Evolutionary conservation across 2,329 filamentous ascomycete species (phyloP).

Genomic region (Fusarium tjaetaba): DNA sequence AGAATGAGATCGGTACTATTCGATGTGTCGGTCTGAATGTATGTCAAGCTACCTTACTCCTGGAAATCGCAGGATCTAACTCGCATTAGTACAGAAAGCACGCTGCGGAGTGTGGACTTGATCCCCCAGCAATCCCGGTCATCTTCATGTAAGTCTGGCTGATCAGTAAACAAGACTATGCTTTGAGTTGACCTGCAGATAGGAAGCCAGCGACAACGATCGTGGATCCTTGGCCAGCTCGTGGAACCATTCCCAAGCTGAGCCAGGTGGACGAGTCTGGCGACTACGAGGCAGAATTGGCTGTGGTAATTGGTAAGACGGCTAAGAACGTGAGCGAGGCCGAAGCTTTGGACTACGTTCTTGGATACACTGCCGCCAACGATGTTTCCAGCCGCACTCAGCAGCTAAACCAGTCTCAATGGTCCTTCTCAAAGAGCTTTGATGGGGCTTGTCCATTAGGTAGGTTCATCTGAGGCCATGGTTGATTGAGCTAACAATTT

Average conservation of each 20-base stretch:
- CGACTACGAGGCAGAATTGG: constrained; percentile 70
- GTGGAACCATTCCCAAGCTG: constrained; percentile 62
- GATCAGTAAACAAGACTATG: background rate
- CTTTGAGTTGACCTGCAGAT: background rate
- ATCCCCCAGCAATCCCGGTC: constrained; percentile 63
- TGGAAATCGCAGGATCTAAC: background rate
- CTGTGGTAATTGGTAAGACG: constrained; percentile 62
- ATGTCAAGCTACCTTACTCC: constrained; percentile 21
- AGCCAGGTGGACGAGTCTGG: constrained; percentile 61
- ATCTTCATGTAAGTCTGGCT: constrained; percentile 59
- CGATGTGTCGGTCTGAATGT: constrained; percentile 68
- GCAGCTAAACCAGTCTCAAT: constrained; percentile 43
- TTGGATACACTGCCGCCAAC: constrained; percentile 72
- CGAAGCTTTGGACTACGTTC: constrained; percentile 67
- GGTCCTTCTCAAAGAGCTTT: constrained; percentile 66
- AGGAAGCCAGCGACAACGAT: constrained; percentile 64
- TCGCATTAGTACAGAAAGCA: constrained; percentile 48
- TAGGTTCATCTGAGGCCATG: background rate
- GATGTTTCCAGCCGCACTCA: constrained; percentile 62
- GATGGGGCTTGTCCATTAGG: constrained; percentile 64
- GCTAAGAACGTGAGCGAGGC: constrained; percentile 64
- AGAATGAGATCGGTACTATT: constrained; percentile 61
- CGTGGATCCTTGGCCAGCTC: constrained; percentile 62
- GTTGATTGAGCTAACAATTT: background rate
- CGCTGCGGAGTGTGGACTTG: constrained; percentile 60